Percentiles rank a stretch among this genome's conserved stretches.
Evolutionary conservation across 2,329 filamentous ascomycete species (phyloP).

Genomic region (Fusarium chlamydosporum): DNA sequence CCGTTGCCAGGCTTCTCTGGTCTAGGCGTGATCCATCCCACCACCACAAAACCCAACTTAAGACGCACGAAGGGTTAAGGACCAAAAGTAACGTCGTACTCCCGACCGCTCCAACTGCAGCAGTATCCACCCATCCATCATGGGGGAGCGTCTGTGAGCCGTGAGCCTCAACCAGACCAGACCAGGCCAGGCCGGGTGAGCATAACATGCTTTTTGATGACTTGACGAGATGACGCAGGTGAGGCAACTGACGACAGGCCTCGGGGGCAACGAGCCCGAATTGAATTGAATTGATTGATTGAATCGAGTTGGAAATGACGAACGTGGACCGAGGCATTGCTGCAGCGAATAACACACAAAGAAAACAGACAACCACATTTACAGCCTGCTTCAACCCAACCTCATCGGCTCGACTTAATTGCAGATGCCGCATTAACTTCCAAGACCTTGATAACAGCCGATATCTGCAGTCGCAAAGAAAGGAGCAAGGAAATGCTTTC

Average conservation of each 20-base stretch:
- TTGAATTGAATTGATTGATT: constrained; percentile 11
- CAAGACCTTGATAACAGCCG: not conserved
- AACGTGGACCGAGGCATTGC: constrained; percentile 13
- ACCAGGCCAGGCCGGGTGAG: constrained; percentile 16
- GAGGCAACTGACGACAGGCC: constrained; percentile 36
- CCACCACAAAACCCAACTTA: constrained; percentile 38
- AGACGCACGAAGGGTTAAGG: constrained; percentile 44
- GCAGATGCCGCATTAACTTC: not conserved
- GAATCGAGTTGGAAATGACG: constrained; percentile 26
- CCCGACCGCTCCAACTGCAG: constrained; percentile 15
- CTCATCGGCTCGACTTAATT: constrained; percentile 1
- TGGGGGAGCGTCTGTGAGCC: constrained; percentile 18
- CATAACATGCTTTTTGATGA: constrained; percentile 11
- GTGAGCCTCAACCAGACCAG: constrained; percentile 40
- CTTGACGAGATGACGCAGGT: constrained; percentile 24
- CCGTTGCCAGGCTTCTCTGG: constrained; percentile 1
- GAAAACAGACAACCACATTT: constrained; percentile 5
- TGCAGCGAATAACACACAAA: constrained; percentile 13
- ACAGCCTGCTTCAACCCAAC: not conserved
- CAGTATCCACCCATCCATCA: constrained; percentile 33
- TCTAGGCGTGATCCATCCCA: constrained; percentile 35
- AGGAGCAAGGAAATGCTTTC: constrained; percentile 2
- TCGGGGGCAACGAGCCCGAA: constrained; percentile 13
- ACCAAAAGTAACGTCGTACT: constrained; percentile 38
- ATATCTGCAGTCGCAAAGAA: constrained; percentile 9